phyloP scores from a whole-genome alignment of 1,284 basidiomycete genomes.

The Ustilago curta region DNA sequence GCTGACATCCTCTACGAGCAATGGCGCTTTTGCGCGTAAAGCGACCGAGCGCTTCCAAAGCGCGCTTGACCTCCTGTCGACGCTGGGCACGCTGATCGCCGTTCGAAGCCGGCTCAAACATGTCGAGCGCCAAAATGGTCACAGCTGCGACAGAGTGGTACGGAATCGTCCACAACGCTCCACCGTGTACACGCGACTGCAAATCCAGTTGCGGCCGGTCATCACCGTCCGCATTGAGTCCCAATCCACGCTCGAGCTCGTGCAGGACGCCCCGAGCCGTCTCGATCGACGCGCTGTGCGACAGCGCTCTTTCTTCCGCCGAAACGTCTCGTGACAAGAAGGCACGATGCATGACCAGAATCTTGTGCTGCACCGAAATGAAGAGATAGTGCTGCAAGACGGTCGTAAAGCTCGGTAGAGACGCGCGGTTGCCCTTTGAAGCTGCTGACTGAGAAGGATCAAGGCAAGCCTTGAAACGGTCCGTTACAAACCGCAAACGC shows the following conservation, averaged over 20 bases:
- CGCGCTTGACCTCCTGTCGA: conserved; percentile 43
- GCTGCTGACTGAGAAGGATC: conserved; percentile 21
- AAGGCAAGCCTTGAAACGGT: conserved; percentile 46
- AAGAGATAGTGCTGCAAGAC: conserved; percentile 52
- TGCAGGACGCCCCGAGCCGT: conserved; percentile 48
- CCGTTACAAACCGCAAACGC: conserved; percentile 45
- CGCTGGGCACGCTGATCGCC: conserved; percentile 19
- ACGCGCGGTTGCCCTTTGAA: conserved; percentile 1
- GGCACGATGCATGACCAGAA: conserved; percentile 53
- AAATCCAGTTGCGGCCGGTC: conserved; percentile 43
- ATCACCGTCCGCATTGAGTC: conserved; percentile 33
- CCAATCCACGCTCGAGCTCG: conserved; percentile 44
- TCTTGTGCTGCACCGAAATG: conserved; percentile 56
- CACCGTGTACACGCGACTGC: conserved; percentile 49
- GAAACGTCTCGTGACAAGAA: conserved; percentile 47
- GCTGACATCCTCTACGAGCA: conserved; percentile 44
- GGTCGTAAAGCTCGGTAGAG: conserved; percentile 43
- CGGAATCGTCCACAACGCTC: conserved; percentile 52
- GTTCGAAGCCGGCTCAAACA: conserved; percentile 37
- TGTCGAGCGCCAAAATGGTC: conserved; percentile 49
- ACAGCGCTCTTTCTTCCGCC: conserved; percentile 31
- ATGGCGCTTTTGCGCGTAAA: conserved; percentile 50
- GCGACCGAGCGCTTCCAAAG: conserved; percentile 35
- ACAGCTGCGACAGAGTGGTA: conserved; percentile 55
- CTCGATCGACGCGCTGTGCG: conserved; percentile 47